phyloP scores from a whole-genome alignment of 306 rosid species.

The apple (Malus domestica) region ASM211411v1 NC_041798.1:25297501-25298000 shows the following conservation, averaged over 20 bases:
- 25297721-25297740: conserved; percentile 11
- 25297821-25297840: neutral
- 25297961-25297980: neutral
- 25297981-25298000: neutral
- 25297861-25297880: neutral
- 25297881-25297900: neutral
- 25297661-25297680: conserved; percentile 38
- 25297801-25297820: neutral
- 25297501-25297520: neutral
- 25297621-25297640: conserved; percentile 4
- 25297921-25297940: neutral
- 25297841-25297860: conserved; percentile 17
- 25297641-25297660: conserved; percentile 16
- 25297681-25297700: conserved; percentile 30
- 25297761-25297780: conserved; percentile 4
- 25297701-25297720: neutral
- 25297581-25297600: neutral
- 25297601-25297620: conserved; percentile 5
- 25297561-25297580: conserved; percentile 13
- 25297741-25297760: conserved; percentile 4
- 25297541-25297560: neutral
- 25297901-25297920: neutral
- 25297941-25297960: neutral
- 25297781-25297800: conserved; percentile 9
- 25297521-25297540: neutral